phyloP scores from a whole-genome alignment of 768 basidiomycete species.

The Boletus rubescentipes region DNA sequence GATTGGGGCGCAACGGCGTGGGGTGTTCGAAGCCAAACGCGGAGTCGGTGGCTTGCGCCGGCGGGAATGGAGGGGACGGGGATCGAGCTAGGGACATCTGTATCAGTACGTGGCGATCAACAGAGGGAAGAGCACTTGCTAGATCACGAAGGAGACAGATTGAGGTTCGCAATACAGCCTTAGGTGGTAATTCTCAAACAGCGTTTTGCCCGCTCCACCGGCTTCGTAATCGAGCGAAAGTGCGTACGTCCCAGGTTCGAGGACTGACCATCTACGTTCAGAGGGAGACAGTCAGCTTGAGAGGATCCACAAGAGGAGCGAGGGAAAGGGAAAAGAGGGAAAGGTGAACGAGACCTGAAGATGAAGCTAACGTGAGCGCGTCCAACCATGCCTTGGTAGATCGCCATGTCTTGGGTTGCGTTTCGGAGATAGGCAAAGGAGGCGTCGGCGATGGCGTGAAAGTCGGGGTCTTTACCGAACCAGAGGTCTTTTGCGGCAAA shows the following conservation, averaged over 20 bases:
- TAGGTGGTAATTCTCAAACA: slow-evolving; percentile 55
- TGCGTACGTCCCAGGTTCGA: slow-evolving; percentile 46
- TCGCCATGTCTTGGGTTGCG: slow-evolving; percentile 42
- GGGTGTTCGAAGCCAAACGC: slow-evolving; percentile 60
- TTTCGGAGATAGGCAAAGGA: slow-evolving; percentile 51
- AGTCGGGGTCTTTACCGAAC: slow-evolving; percentile 67
- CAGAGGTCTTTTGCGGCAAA: slow-evolving; percentile 66
- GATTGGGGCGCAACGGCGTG: not conserved
- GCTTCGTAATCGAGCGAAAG: slow-evolving; percentile 67
- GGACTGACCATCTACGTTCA: slow-evolving; percentile 46
- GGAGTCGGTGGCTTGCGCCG: slow-evolving; percentile 61
- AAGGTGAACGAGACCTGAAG: slow-evolving; percentile 39
- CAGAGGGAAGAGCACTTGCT: slow-evolving; percentile 38
- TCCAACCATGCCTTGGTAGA: slow-evolving; percentile 58
- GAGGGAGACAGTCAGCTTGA: not conserved
- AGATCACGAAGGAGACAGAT: slow-evolving; percentile 56
- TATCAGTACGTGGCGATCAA: not conserved
- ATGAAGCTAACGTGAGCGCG: slow-evolving; percentile 56
- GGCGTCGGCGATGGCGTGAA: slow-evolving; percentile 54
- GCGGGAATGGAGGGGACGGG: slow-evolving; percentile 52
- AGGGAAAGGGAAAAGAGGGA: not conserved
- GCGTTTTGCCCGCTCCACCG: slow-evolving; percentile 52
- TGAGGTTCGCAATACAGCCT: slow-evolving; percentile 55
- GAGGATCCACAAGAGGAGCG: not conserved
- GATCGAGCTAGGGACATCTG: slow-evolving; percentile 40